Conservation (phyloP, 495 filamentous ascomycete species). For the Penicillium cosmopolitanum region DNA sequence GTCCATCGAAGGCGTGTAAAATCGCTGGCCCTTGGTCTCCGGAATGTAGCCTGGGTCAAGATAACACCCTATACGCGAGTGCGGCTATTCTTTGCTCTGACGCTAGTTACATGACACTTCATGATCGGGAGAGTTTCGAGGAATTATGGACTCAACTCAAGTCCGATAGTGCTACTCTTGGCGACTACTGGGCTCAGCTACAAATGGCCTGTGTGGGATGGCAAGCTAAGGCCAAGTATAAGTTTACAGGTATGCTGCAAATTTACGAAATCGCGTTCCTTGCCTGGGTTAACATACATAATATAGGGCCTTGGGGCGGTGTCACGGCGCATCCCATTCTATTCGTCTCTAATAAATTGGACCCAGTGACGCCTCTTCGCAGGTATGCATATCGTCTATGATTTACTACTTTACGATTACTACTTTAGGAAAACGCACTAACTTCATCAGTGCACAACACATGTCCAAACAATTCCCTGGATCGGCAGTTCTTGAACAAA, state of each 20-base stretch:
- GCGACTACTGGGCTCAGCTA: slow-evolving; percentile 62
- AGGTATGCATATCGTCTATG: slow-evolving; percentile 25
- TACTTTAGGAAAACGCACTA: slow-evolving; percentile 2
- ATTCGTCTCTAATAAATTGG: slow-evolving; percentile 60
- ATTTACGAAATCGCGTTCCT: no score
- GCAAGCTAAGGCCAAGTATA: slow-evolving; percentile 60
- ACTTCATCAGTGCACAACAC: slow-evolving; percentile 46
- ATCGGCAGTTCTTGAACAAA: slow-evolving; percentile 54
- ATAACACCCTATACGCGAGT: slow-evolving; percentile 44
- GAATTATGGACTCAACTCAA: slow-evolving; percentile 48
- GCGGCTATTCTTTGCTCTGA: slow-evolving; percentile 68
- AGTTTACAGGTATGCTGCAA: slow-evolving; percentile 45
- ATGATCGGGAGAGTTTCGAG: slow-evolving; percentile 48
- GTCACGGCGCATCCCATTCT: slow-evolving; percentile 60
- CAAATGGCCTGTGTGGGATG: slow-evolving; percentile 61
- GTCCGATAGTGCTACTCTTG: slow-evolving; percentile 51
- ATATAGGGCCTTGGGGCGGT: slow-evolving; percentile 34
- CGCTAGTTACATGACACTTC: slow-evolving; percentile 45
- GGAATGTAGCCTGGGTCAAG: slow-evolving; percentile 46
- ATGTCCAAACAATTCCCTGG: slow-evolving; percentile 54
- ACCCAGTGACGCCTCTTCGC: slow-evolving; percentile 62
- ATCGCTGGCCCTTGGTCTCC: slow-evolving; percentile 42
- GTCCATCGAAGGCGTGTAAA: slow-evolving; percentile 44
- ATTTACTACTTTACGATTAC: neutral
- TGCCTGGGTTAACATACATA: slow-evolving; percentile 6